Evolutionary conservation across 495 filamentous ascomycete species (phyloP).

Genomic region (Hypoxylon cercidicola): DNA sequence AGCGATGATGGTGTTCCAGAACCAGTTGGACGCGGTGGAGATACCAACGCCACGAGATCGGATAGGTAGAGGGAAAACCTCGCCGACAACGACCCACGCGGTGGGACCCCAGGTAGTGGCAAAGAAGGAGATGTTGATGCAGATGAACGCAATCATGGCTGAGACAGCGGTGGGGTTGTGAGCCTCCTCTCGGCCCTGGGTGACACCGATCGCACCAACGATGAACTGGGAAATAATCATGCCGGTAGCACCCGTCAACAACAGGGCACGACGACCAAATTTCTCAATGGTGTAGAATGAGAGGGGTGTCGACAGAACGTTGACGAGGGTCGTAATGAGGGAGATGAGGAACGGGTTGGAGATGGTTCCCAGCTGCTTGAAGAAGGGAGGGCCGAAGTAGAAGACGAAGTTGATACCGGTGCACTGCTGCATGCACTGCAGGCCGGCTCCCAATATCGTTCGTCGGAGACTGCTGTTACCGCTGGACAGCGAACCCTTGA

Average conservation of each 20-base stretch:
- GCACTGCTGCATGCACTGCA: slow-evolving; percentile 71
- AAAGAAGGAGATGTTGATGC: slow-evolving; percentile 80
- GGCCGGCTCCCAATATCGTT: slow-evolving; percentile 71
- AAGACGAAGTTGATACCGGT: slow-evolving; percentile 94
- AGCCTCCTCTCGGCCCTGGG: slow-evolving; percentile 48
- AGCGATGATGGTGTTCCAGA: slow-evolving; percentile 71
- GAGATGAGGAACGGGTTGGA: slow-evolving; percentile 79
- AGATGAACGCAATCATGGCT: slow-evolving; percentile 72
- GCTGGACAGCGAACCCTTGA: slow-evolving; percentile 68
- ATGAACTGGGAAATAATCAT: slow-evolving; percentile 90
- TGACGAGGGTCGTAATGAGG: slow-evolving; percentile 85
- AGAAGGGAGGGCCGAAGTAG: slow-evolving; percentile 88
- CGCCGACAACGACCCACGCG: slow-evolving; percentile 80
- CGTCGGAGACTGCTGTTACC: slow-evolving; percentile 72
- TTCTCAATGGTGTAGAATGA: slow-evolving; percentile 86
- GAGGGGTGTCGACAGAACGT: slow-evolving; percentile 81
- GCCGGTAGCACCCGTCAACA: slow-evolving; percentile 79
- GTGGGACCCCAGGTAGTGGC: slow-evolving; percentile 76
- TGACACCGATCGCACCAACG: slow-evolving; percentile 70
- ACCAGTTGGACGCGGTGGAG: slow-evolving; percentile 81
- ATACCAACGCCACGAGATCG: slow-evolving; percentile 78
- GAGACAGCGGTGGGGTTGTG: slow-evolving; percentile 55
- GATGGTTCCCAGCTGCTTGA: slow-evolving; percentile 76
- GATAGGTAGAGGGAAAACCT: slow-evolving; percentile 81
- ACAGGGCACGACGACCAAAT: slow-evolving; percentile 82